Evolutionary conservation across 139 green algal genomes (phyloP).

Genomic region (Limnomonas spitsbergensis): DNA sequence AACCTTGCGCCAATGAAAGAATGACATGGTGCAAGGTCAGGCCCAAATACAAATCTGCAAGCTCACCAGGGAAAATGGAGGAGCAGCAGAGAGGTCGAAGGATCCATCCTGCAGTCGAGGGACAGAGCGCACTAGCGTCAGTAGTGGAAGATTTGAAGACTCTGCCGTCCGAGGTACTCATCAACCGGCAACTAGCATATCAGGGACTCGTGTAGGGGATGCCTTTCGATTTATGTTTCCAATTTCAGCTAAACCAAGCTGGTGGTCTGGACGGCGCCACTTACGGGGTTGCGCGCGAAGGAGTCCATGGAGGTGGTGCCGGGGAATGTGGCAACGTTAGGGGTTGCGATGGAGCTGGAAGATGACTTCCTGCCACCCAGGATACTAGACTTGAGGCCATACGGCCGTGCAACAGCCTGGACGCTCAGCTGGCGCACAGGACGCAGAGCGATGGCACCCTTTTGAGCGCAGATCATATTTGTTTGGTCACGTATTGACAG

Average conservation of each 20-base stretch:
- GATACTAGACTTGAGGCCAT: not conserved
- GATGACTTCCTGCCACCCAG: not conserved
- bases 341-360: not conserved
- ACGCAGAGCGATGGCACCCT: not conserved
- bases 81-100: constrained; percentile 16
- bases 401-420: not conserved
- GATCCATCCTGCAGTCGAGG: constrained; percentile 10
- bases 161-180: not conserved
- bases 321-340: not conserved
- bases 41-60: not conserved
- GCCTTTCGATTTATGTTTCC: too few species aligned
- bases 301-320: not conserved
- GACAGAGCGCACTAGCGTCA: not conserved
- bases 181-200: too few species aligned
- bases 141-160: not conserved
- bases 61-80: constrained; percentile 15
- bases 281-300: not conserved
- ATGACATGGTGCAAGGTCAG: not conserved
- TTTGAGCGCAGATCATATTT: not conserved
- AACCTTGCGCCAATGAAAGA: not conserved
- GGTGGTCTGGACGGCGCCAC: too few species aligned
- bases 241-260: too few species aligned
- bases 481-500: too few species aligned
- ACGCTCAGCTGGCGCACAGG: not conserved
- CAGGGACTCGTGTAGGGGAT: too few species aligned